Evolutionary conservation across 768 basidiomycete species (phyloP).

Genomic region (Suillus clintonianus): DNA sequence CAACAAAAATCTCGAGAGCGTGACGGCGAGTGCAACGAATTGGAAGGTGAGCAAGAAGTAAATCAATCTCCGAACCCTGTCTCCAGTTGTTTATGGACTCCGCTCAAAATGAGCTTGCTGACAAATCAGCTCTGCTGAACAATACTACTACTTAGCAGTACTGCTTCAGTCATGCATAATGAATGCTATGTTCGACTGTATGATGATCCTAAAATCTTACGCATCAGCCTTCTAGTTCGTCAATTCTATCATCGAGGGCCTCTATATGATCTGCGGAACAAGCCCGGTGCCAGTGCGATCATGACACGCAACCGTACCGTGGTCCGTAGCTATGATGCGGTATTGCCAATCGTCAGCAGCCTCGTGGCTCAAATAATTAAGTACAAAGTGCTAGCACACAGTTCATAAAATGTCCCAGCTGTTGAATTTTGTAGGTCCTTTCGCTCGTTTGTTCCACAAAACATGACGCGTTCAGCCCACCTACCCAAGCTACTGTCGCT

Average conservation of each 20-base stretch:
- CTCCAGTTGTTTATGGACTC: slow-evolving; percentile 27
- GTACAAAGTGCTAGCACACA: too few species aligned
- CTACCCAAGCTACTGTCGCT: neutral
- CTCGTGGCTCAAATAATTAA: neutral
- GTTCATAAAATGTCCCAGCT: neutral
- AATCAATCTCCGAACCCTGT: slow-evolving; percentile 37
- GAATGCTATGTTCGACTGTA: too few species aligned
- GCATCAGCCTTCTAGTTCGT: too few species aligned
- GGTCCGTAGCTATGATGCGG: neutral
- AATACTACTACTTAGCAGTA: too few species aligned
- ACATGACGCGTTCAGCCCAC: neutral
- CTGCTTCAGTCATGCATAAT: too few species aligned
- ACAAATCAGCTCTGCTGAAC: slow-evolving; percentile 21
- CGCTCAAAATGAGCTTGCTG: slow-evolving; percentile 34
- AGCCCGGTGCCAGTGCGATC: neutral
- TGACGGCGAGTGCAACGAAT: slow-evolving; percentile 14
- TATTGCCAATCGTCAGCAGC: neutral
- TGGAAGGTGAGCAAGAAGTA: slow-evolving; percentile 18
- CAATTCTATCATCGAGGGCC: neutral
- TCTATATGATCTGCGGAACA: neutral
- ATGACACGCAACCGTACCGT: neutral
- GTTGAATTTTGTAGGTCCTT: neutral
- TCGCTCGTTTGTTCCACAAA: too few species aligned
- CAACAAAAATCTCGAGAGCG: slow-evolving; percentile 31
- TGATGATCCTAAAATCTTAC: too few species aligned